Evolutionary conservation across 2,329 filamentous ascomycete genomes (phyloP).

Genomic region (Ophiostoma sp.): DNA sequence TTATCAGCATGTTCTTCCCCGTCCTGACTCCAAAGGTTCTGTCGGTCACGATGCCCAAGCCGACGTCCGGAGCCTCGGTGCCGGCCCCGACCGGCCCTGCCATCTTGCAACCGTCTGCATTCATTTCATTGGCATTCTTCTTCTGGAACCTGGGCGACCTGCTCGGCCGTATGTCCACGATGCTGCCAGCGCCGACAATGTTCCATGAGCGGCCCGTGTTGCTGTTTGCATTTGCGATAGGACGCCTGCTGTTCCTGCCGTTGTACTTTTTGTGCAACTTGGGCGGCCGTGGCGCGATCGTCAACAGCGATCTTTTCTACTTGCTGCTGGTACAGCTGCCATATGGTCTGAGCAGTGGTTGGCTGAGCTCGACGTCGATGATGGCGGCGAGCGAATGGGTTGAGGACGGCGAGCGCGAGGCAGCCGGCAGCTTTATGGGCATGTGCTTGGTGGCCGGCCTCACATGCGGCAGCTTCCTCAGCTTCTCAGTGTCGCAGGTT

Average conservation of each 20-base stretch:
- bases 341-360: constrained; percentile 84
- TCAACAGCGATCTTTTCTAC: constrained; percentile 84
- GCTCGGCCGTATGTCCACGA: constrained; percentile 64
- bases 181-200: constrained; percentile 44
- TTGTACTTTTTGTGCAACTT: constrained; percentile 90
- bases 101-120: constrained; percentile 66
- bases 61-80: not conserved
- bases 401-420: constrained; percentile 74
- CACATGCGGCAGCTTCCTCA: constrained; percentile 78
- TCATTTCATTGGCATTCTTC: constrained; percentile 85
- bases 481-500: constrained; percentile 63
- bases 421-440: constrained; percentile 90
- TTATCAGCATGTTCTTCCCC: constrained; percentile 88
- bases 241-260: constrained; percentile 67
- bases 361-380: constrained; percentile 82
- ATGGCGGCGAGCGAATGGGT: constrained; percentile 83
- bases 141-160: constrained; percentile 92
- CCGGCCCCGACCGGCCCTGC: constrained; percentile 36
- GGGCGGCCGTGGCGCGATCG: constrained; percentile 63
- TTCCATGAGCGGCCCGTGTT: constrained; percentile 58
- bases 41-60: constrained; percentile 30
- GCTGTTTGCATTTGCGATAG: constrained; percentile 62
- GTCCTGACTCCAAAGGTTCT: constrained; percentile 73
- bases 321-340: constrained; percentile 73
- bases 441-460: constrained; percentile 81